Evolutionary conservation across 768 basidiomycete genomes (phyloP), one percentile per base, ranked within the genome.

Genomic region (Lactarius hatsudake): DNA sequence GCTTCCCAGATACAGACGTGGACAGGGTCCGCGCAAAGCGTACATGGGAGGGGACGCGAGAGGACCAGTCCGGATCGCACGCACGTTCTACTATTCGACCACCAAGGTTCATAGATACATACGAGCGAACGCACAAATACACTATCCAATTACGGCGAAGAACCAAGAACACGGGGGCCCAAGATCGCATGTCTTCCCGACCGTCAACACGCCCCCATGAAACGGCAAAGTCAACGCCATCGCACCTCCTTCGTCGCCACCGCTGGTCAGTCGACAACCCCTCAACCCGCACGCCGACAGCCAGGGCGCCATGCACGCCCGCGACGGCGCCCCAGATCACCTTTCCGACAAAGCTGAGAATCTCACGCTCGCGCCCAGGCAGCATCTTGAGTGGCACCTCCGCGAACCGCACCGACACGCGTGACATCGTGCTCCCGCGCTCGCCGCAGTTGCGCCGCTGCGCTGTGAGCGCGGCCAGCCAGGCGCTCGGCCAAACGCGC

Each of bases 281-380:
- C 5, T 70, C 70, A 6, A 71, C 20, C 10, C 3, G 62, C 60
- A 69, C 68, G 28, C 55, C 20, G 9, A 67, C 65, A 10, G 63
- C 70, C 20, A 63, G 51, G 45, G 53, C 54, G 45, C 70, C 70
- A 30, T 69, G n/a, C n/a, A n/a, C 56, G n/a, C 70, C 68, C 12
- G 68, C 68, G n/a, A n/a, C n/a, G n/a, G n/a, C n/a, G 2, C 68
- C 60, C 40, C 69, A 67, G 6, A 69, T 64, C 36, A 91, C 91
- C 86, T 94, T 28, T 94, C 82, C 77, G 18, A 94, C 84, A 67
- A 94, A 94, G 62, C 81, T 80, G 66, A 88, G 86, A 69, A 94
- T 93, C 72, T 89, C 84, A 67, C 81, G 85, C 75, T 92, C 83
- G 53, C 92, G 83, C 7, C 92, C 91, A 0, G 91, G 90, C 0